Evolutionary conservation across 2,329 filamentous ascomycete genomes (phyloP).

Genomic region (Ophiocordyceps australis): DNA sequence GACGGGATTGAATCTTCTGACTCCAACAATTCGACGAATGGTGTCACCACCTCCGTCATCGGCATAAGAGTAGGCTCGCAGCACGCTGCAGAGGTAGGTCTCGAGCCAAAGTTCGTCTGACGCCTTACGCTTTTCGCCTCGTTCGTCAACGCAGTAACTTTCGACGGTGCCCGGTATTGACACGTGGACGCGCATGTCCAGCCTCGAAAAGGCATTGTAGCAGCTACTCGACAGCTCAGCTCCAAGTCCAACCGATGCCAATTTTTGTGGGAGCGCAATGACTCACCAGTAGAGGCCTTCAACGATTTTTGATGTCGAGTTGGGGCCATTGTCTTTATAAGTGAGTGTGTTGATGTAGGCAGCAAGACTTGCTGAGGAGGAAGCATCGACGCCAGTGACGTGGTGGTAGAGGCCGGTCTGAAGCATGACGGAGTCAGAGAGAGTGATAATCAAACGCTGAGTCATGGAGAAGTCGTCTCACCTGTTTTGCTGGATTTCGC

Average conservation of each 20-base stretch:
- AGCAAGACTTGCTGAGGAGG: constrained; percentile 87
- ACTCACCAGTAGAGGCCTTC: constrained; percentile 84
- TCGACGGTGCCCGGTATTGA: constrained; percentile 93
- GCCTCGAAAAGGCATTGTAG: constrained; percentile 96
- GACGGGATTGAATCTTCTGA: constrained; percentile 90
- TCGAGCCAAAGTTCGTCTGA: constrained; percentile 94
- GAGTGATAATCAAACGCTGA: no score
- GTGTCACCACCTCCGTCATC: constrained; percentile 88
- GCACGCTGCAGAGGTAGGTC: constrained; percentile 87
- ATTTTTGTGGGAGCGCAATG: no score
- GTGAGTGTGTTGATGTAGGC: constrained; percentile 98
- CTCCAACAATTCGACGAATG: constrained; percentile 94
- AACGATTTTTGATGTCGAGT: constrained; percentile 60
- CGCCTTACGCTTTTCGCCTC: constrained; percentile 83
- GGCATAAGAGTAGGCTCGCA: constrained; percentile 90
- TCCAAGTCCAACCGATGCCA: no score
- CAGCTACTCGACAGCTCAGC: constrained; percentile 32
- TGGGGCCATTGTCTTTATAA: constrained; percentile 67
- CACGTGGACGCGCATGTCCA: constrained; percentile 97
- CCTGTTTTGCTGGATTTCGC: constrained; percentile 37
- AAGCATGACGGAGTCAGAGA: no score
- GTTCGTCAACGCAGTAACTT: constrained; percentile 93
- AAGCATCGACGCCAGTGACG: constrained; percentile 92
- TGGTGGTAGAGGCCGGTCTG: constrained; percentile 92
- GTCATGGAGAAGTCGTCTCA: no score